Percentiles rank a stretch among this genome's conserved stretches.
Evolutionary conservation across 208 protist genomes (phyloP).

Genomic region (Acanthamoeba rhysodes): DNA sequence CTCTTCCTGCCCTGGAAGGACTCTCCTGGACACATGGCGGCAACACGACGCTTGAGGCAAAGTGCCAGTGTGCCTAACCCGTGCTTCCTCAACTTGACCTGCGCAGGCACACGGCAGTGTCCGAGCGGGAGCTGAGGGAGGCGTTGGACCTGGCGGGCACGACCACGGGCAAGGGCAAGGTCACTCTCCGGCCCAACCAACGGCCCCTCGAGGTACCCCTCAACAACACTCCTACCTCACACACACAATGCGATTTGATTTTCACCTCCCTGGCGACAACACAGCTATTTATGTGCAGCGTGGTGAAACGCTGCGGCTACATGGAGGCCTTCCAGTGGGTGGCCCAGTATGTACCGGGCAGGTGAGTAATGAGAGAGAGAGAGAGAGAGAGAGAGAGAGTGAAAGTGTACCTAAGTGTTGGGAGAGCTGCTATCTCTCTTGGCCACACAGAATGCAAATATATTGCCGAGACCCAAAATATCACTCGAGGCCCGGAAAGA

Average conservation of each 20-base stretch:
- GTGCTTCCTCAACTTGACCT: not conserved
- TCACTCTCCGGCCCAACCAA: not conserved
- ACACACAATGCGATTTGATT: no score
- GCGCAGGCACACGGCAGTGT: conserved; percentile 92
- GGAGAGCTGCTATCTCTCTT: no score
- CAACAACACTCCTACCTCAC: not conserved
- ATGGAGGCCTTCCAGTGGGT: conserved; percentile 92
- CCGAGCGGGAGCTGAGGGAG: conserved; percentile 95
- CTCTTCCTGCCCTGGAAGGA: no score
- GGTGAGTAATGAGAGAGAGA: not conserved
- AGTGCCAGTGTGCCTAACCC: not conserved
- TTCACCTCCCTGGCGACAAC: no score
- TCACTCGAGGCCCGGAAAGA: no score
- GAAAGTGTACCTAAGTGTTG: no score
- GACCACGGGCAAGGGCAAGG: conserved; percentile 86
- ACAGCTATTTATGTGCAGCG: conserved; percentile 99
- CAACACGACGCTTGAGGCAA: not conserved
- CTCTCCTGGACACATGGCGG: no score
- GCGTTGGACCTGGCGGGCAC: conserved; percentile 95
- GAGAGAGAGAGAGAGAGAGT: no score
- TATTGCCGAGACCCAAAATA: no score
- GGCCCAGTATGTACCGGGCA: not conserved
- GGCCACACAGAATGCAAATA: no score
- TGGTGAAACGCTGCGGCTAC: conserved; percentile 98
- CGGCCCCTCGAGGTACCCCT: not conserved